Evolutionary conservation across 2,329 filamentous ascomycete species (phyloP), one percentile per base, ranked within the genome.

Genomic region (Orbilia quercus): DNA sequence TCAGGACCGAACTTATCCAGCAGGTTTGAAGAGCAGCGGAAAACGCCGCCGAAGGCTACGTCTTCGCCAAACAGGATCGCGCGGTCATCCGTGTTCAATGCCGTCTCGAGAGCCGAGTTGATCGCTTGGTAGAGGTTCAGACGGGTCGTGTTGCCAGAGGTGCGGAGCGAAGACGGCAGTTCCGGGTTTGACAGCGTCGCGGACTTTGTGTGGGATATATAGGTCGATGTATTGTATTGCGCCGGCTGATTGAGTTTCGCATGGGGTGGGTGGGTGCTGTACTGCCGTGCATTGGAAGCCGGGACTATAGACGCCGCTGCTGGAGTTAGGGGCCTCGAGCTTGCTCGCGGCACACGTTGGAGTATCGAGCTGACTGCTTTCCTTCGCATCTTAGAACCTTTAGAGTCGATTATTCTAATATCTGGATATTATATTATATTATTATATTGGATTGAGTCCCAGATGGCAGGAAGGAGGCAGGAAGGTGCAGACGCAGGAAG

Each of bases 21-120:
- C 14, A 99, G 85, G 77, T 93, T 91, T 88, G 95, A 94, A 31
- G 91, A 94, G 82, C 92, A 97, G 65, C 95, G 87, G 79, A 99
- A 99, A 14, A 99, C 95, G 60, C 95, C 95, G 44, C 95, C 95
- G 78, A 99, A 99, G 12, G 95, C 91, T 6, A 99, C 92, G 79
- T 99, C 95, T 81, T 99, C 95, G 44, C 95, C 95, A 78, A 99
- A 99, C 7, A 99, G 85, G 65, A 98, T 83, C 20, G 96, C 92
- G 16, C 89, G 88, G 75, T 96, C 91, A 78, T 97, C 93, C 36
- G 89, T 87, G 14, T 90, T 87, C 25, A 99, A 85, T 22, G 94
- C 91, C 70, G 90, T 91, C 20, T 90, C 87, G 20, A 99, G 85
- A 9, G 94, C 93, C 76, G 94, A 89, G 80, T 98, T 98, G 83